A percentile compares a stretch with the other conserved stretches of the same genome.
These are phyloP conservation scores for Populus hybrid DNA, from an alignment of 441 rosid species.

Conservation along the genomic window DNA sequence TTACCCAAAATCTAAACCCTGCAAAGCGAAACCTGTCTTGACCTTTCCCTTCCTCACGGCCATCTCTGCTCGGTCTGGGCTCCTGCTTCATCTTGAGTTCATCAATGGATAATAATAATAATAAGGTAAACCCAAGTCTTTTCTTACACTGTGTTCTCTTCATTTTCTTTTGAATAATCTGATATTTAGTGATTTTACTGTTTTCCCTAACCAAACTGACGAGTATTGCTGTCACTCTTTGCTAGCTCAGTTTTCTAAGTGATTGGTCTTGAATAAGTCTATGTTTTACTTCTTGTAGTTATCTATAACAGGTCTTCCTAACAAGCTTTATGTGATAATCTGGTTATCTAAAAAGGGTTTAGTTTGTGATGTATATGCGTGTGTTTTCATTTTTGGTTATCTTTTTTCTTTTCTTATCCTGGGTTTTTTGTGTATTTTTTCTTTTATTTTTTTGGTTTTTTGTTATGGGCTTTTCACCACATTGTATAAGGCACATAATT, in stretches of 20 bases:
- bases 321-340: background rate
- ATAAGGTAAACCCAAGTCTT: background rate
- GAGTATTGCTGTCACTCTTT: background rate
- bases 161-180: background rate
- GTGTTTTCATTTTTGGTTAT: too few relatives aligned
- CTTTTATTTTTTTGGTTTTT: background rate
- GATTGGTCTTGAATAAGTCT: background rate
- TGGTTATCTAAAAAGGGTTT: too few relatives aligned
- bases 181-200: background rate
- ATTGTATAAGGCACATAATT: background rate
- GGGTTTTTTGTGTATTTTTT: background rate
- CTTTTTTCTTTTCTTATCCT: too few relatives aligned
- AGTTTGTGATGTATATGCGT: too few relatives aligned
- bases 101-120: background rate
- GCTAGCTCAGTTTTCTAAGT: background rate
- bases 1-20: background rate
- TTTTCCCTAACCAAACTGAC: background rate
- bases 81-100: background rate
- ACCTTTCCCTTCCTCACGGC: background rate
- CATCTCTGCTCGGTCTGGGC: background rate
- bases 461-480: background rate
- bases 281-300: background rate
- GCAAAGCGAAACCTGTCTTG: background rate
- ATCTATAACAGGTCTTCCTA: background rate
- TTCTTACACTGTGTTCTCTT: background rate